phyloP scores from a whole-genome alignment of 1,284 basidiomycete genomes.

The Jaminaea rosea region DNA sequence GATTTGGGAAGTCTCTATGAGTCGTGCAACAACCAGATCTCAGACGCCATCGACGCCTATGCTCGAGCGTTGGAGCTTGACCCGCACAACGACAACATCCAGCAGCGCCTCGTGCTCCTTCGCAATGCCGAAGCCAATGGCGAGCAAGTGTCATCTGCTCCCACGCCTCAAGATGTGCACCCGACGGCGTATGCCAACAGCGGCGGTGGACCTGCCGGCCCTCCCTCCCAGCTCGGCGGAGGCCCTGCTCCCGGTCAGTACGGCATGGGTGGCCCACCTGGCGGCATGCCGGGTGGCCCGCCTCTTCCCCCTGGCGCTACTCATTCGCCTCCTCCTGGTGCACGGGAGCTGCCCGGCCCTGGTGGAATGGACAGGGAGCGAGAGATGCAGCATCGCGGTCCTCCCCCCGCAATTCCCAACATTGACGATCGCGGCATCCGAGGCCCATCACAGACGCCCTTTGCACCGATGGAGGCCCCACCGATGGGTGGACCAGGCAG shows the following conservation, averaged over 20 bases:
- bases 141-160: slow-evolving; percentile 65
- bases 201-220: slow-evolving; percentile 26
- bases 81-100: slow-evolving; percentile 38
- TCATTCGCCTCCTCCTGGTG: slow-evolving; percentile 2
- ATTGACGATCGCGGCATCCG: slow-evolving; percentile 26
- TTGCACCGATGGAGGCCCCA: slow-evolving; percentile 11
- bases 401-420: slow-evolving; percentile 17
- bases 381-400: slow-evolving; percentile 6
- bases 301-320: background rate
- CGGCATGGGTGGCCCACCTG: background rate
- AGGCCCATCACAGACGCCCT: slow-evolving; percentile 11
- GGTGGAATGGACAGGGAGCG: slow-evolving; percentile 1
- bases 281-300: background rate
- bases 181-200: slow-evolving; percentile 66
- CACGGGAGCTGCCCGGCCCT: slow-evolving; percentile 29
- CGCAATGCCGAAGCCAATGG: slow-evolving; percentile 73
- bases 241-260: slow-evolving; percentile 12
- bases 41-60: slow-evolving; percentile 96
- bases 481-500: background rate
- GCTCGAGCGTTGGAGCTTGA: slow-evolving; percentile 41
- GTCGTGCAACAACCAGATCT: slow-evolving; percentile 97
- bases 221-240: slow-evolving; percentile 30
- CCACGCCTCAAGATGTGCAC: slow-evolving; percentile 85
- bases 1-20: slow-evolving; percentile 95
- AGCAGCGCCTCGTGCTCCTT: slow-evolving; percentile 52